These are phyloP conservation scores for Parastagonospora avenae DNA, from an alignment of 2,329 filamentous ascomycete genomes.

Conservation along the genomic window DNA sequence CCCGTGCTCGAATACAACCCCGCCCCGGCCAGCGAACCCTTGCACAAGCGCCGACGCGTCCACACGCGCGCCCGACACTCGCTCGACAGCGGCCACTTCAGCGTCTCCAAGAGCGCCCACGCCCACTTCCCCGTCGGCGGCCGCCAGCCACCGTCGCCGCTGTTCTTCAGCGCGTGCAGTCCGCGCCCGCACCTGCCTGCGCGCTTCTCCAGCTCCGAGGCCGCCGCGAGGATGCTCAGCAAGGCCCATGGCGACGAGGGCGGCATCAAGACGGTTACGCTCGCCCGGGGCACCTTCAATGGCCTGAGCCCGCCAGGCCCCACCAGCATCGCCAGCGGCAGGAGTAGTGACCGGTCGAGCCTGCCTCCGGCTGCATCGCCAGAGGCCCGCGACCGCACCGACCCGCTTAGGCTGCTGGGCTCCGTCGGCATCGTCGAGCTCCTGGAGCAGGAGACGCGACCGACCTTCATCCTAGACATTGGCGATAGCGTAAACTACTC, in stretches of 20 bases:
- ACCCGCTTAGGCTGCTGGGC: conserved; percentile 63
- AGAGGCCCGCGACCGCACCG: conserved; percentile 55
- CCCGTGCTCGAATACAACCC: conserved; percentile 4
- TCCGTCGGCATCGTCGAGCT: conserved; percentile 73
- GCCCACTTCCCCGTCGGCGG: conserved; percentile 22
- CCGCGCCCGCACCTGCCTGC: conserved; percentile 52
- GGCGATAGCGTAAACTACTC: conserved; percentile 61
- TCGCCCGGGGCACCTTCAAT: conserved; percentile 54
- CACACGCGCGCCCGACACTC: conserved; percentile 38
- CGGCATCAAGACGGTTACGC: conserved; percentile 58
- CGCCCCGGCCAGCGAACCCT: conserved; percentile 34
- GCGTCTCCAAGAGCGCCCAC: conserved; percentile 26
- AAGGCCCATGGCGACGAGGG: conserved; percentile 56
- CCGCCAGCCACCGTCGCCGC: conserved; percentile 52
- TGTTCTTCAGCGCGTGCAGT: conserved; percentile 58
- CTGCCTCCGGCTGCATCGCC: conserved; percentile 57
- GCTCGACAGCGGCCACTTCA: conserved; percentile 40
- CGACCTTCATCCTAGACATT: conserved; percentile 76
- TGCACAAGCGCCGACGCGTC: conserved; percentile 43
- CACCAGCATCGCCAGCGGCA: conserved; percentile 60
- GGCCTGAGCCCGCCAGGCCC: conserved; percentile 42
- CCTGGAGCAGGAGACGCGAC: conserved; percentile 75
- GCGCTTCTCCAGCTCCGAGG: conserved; percentile 63
- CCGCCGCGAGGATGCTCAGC: conserved; percentile 63
- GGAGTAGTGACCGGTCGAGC: conserved; percentile 60